Percentiles rank a stretch among this genome's conserved stretches.
phyloP scores from a whole-genome alignment of 768 basidiomycete genomes.

The Tephrocybe sp. region DNA sequence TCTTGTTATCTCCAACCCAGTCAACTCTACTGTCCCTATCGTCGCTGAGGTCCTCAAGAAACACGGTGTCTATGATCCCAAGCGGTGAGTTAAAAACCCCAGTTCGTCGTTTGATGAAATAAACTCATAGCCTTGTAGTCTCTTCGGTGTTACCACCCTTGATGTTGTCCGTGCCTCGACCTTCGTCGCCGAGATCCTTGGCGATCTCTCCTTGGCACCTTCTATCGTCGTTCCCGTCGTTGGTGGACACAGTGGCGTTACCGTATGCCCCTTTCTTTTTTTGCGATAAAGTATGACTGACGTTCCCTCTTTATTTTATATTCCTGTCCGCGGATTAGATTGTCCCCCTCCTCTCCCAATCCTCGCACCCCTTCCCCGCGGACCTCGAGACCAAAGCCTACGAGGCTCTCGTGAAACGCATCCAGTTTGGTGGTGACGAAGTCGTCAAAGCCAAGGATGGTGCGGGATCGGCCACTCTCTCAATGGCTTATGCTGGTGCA shows the following conservation, averaged over 20 bases:
- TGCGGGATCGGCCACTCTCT: conserved; percentile 92
- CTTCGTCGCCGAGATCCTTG: conserved; percentile 82
- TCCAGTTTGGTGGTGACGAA: conserved; percentile 96
- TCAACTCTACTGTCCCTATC: conserved; percentile 98
- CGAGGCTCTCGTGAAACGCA: conserved; percentile 73
- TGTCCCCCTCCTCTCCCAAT: conserved; percentile 91
- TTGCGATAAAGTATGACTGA: neutral
- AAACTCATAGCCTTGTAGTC: conserved; percentile 37
- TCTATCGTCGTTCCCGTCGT: conserved; percentile 84
- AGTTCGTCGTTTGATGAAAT: neutral
- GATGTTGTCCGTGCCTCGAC: conserved; percentile 98
- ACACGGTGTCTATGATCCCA: conserved; percentile 87
- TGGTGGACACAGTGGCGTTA: conserved; percentile 93
- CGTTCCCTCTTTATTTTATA: neutral
- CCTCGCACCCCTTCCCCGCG: conserved; percentile 74
- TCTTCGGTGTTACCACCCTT: conserved; percentile 97
- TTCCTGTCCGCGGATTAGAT: conserved; percentile 51
- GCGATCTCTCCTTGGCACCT: conserved; percentile 58
- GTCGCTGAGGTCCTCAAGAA: conserved; percentile 96
- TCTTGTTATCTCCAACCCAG: conserved; percentile 98
- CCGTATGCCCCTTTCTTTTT: conserved; percentile 45
- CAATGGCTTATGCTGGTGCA: conserved; percentile 94
- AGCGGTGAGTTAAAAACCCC: conserved; percentile 56
- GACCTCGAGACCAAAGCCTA: conserved; percentile 44
- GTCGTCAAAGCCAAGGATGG: conserved; percentile 98